Evolutionary conservation across 768 basidiomycete genomes (phyloP), one percentile per base, ranked within the genome.

Genomic region (Hysterangium stoloniferum): DNA sequence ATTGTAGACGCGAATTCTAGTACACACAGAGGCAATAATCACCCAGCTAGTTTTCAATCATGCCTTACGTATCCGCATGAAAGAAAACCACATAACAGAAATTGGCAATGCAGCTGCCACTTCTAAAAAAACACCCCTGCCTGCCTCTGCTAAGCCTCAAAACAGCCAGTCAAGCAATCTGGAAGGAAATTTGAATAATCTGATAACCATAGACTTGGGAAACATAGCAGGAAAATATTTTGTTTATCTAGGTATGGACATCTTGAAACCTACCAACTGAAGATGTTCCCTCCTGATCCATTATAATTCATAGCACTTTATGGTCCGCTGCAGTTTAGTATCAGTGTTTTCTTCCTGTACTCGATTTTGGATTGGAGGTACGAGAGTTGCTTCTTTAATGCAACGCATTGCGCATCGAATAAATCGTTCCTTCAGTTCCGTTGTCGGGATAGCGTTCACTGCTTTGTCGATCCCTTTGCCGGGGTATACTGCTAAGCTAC

Each of bases 31-130:
- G 54, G 59, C 60, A n/a, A 61, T 71, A 45, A 49, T 71, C 37
- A 68, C 70, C 15, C 66, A 69, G 46, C 58, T 71, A 0, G 50
- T 71, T 12, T 71, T 70, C 53, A 65, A 67, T 38, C 70, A 71
- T 51, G 57, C 70, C 11, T 59, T 71, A 6, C 57, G 67, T 25
- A 64, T 71, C 19, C 57, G 68, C 27, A 64, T 70, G 62, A 66
- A 61, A 28, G 64, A 68, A 49, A 68, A 69, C 17, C 13, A 29
- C 9, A 50, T 43, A 28, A 15, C 20, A 6, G 52, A 49, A 15
- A 47, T 20, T 33, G 27, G n/a, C 12, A 13, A 17, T 20, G 8
- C 4, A 8, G 15, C 7, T 29, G 5, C 6, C n/a, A 28, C 13
- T 17, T 19, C 8, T 22, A 31, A n/a, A 4, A 20, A 17, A 19